Conservation (phyloP, 768 basidiomycete species). For the Suillus ampliporus region DNA sequence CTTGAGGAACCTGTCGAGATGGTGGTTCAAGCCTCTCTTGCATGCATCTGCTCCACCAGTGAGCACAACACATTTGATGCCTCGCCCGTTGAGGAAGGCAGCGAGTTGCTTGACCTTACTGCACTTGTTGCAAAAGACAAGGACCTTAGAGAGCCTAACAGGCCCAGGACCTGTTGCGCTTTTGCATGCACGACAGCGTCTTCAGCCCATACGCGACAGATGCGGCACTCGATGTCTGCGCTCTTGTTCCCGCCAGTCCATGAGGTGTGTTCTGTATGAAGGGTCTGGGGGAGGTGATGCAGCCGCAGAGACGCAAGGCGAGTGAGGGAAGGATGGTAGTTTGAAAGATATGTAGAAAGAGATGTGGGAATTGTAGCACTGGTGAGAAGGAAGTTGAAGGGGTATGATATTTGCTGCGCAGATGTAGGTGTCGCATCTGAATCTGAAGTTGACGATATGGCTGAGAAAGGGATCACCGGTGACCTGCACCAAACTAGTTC, state of each 20-base stretch:
- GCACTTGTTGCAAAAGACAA: constrained; percentile 90
- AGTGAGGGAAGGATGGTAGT: constrained; percentile 63
- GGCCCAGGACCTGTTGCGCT: constrained; percentile 25
- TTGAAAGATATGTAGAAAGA: constrained; percentile 66
- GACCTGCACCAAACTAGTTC: too few relatives aligned
- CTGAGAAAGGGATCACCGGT: constrained; percentile 22
- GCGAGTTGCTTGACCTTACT: constrained; percentile 69
- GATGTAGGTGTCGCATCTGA: constrained; percentile 14
- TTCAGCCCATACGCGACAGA: constrained; percentile 76
- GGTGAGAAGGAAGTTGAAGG: constrained; percentile 82
- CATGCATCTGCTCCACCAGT: constrained; percentile 66
- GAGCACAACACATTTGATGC: constrained; percentile 66
- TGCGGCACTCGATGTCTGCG: constrained; percentile 77
- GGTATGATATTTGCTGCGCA: constrained; percentile 49
- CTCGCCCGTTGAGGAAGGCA: constrained; percentile 59
- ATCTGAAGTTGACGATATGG: constrained; percentile 21
- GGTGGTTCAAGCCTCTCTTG: constrained; percentile 72
- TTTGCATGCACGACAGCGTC: constrained; percentile 50
- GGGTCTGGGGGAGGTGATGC: constrained; percentile 74
- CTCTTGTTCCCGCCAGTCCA: constrained; percentile 84
- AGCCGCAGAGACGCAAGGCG: constrained; percentile 82
- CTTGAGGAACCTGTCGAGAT: constrained; percentile 77
- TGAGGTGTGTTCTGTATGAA: constrained; percentile 73
- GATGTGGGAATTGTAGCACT: constrained; percentile 88
- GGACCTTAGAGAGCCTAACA: constrained; percentile 61